Evolutionary conservation across 2,329 filamentous ascomycete genomes (phyloP), one percentile per base, ranked within the genome.

Genomic region (Aureobasidium namibiae): DNA sequence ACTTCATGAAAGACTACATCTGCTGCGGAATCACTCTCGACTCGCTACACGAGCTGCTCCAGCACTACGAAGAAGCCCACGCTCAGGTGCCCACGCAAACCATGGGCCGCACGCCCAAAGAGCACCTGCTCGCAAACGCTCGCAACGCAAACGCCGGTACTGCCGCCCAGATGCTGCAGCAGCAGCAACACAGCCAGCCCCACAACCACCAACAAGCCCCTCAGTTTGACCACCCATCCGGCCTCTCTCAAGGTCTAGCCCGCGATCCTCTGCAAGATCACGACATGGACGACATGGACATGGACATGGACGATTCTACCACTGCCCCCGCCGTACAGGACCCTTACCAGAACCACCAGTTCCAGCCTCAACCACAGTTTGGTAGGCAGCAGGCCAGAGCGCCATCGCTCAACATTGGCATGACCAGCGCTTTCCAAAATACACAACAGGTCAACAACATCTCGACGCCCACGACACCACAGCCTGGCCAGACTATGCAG

Each of bases 11-110:
- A 74, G 92, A 97, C 76, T 97, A 97, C 75, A 88, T 88, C 56
- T 99, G 94, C 77, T 99, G 94, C 75, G 91, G 91, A 68, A 83
- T 90, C 67, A 92, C 87, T 33, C 82, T 96, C 65, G 88, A 92
- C 24, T 95, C 92, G 53, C 82, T 99, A 66, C 94, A 99, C 75
- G 94, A 97, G 70, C 80, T 99, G 48, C 79, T 99, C 48, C 91
- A 96, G 70, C 94, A 99, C 73, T 99, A 96, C 71, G 94, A 99
- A 74, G 92, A 96, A 75, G 84, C 88, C 59, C 94, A 99, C 73
- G 92, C 91, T 16, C 85, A 89, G 63, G 68, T 71, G 49, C 70
- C 70, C 14, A 72, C 68, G 3, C 70, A 73, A 63, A 73, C 70
- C 38, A 73, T 73, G 69, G 70, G 70, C 18, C 67, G 70, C 21